phyloP scores from a whole-genome alignment of 305 asterid species.

The Rubia tinctorum region DNA sequence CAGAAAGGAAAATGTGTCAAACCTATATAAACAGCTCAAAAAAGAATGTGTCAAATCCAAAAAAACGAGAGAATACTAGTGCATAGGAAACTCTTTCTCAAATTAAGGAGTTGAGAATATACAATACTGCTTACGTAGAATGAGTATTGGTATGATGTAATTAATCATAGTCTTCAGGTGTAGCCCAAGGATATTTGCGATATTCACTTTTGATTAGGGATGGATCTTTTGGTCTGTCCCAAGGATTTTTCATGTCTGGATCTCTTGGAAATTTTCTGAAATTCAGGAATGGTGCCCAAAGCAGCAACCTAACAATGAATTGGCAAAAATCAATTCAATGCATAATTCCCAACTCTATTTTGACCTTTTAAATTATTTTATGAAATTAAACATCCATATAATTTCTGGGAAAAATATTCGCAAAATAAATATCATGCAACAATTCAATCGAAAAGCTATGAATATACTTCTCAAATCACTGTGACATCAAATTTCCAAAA shows the following conservation, averaged over 20 bases:
- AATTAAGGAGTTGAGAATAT: neutral
- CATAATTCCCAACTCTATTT: neutral
- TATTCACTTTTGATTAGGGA: slow-evolving; percentile 46
- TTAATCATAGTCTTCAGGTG: slow-evolving; percentile 70
- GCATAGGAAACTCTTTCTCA: neutral
- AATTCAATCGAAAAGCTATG: too few species aligned
- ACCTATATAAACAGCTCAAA: too few species aligned
- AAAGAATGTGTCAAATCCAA: too few species aligned
- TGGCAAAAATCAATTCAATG: neutral
- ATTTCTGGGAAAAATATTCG: too few species aligned
- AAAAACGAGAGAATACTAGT: too few species aligned
- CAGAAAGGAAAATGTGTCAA: too few species aligned
- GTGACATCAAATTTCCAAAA: too few species aligned
- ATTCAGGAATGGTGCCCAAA: slow-evolving; percentile 93
- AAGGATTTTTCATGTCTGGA: slow-evolving; percentile 81
- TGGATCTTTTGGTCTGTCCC: slow-evolving; percentile 69
- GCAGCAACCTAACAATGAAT: slow-evolving; percentile 34
- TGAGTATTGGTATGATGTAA: neutral
- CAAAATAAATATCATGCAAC: too few species aligned
- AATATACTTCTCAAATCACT: too few species aligned
- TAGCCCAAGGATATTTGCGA: slow-evolving; percentile 72
- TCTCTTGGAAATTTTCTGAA: slow-evolving; percentile 82
- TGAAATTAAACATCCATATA: too few species aligned
- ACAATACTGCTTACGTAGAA: neutral
- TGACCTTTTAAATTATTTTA: too few species aligned